phyloP scores from a whole-genome alignment of 192 early-diverging fungal genomes.

The Backusella luteola region DNA sequence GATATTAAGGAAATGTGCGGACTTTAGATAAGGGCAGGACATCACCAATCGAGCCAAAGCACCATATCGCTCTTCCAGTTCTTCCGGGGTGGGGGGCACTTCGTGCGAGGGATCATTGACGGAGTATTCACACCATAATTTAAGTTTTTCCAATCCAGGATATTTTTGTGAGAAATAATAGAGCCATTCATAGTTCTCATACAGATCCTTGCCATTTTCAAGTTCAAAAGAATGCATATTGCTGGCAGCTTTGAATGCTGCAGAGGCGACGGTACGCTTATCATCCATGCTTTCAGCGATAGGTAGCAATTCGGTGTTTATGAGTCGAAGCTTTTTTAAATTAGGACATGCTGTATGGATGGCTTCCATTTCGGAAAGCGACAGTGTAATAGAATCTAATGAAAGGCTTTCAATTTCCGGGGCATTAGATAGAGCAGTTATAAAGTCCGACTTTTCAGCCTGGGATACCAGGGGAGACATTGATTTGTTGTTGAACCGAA shows the following conservation, averaged over 20 bases:
- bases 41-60: background rate
- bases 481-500: background rate
- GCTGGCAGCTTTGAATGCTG: background rate
- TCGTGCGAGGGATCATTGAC: background rate
- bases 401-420: slow-evolving; percentile 2
- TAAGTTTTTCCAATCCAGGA: background rate
- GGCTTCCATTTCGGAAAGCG: slow-evolving; percentile 7
- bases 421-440: background rate
- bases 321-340: background rate
- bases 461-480: background rate
- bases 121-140: slow-evolving; percentile 8
- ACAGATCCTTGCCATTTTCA: background rate
- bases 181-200: slow-evolving; percentile 6
- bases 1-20: background rate
- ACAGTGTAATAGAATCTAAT: slow-evolving; percentile 2
- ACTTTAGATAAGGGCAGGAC: background rate
- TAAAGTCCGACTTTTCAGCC: background rate
- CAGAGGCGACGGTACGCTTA: background rate
- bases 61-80: background rate
- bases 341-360: slow-evolving; percentile 9
- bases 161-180: slow-evolving; percentile 7
- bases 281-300: background rate
- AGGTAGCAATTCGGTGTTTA: background rate
- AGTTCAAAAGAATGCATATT: background rate
- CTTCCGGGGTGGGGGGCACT: background rate